Base-by-base conservation (phyloP, 768 basidiomycete genomes). In the Saitozyma sp. region DNA sequence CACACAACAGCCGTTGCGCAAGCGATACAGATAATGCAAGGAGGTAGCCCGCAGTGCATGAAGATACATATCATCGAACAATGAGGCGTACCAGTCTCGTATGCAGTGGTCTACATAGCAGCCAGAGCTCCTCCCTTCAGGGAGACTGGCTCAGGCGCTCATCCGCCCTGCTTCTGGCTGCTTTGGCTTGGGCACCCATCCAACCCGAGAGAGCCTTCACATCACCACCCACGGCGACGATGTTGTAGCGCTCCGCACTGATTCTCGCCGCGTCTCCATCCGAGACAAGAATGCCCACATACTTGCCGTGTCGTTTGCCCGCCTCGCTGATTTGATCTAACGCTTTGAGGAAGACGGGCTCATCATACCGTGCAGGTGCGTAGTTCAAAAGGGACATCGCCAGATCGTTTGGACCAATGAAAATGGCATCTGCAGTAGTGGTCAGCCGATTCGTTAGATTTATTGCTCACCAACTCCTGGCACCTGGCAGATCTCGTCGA, bases 401-500 rank as follows among this genome's bases (percentile, higher is more conserved):
- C 17, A 66, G 57, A 49, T 66, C 65, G 54, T 66, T 66, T 0
- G 65, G 65, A n/a, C 65, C 65, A 58, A 66, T 66, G 43, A 66
- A 66, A n/a, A 67, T 17, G 8, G 50, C 50, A 48, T 63, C 45
- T 17, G 29, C 29, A 29, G 29, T 29, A 2, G 5, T 5, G 29
- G 29, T 29, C 29, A 29, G 29, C 29, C 5, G 29, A 29, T 29
- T 29, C 29, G 2, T 29, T 29, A 2, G 5, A 2, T 29, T 29
- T 5, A 2, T 2, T 29, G 29, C 29, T 29, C 29, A 29, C 29
- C 64, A 52, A 56, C 45, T 6, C 86, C 87, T 40, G 85, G 85
- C 2, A 88, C 85, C 1, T 78, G 74, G 16, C 84, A 84, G 53
- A 89, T 88, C 54, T 82, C 82, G 17, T 84, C 80, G 11, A 85